phyloP scores from a whole-genome alignment of 2,329 filamentous ascomycete genomes.

The Sclerotinia borealis region DNA sequence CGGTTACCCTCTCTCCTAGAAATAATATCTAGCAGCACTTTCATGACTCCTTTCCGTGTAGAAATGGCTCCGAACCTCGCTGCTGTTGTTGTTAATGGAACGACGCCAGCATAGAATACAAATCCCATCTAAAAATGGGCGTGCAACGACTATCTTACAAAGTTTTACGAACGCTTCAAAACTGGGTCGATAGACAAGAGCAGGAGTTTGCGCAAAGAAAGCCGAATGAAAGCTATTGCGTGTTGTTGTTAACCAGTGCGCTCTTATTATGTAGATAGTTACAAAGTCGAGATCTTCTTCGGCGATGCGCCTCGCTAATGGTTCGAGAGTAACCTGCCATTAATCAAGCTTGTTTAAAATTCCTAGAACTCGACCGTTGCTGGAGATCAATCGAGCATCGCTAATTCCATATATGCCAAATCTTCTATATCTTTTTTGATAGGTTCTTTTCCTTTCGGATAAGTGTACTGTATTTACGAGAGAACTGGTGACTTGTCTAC shows the following conservation, averaged over 20 bases:
- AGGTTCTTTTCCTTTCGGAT: not conserved
- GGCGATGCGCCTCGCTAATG: not conserved
- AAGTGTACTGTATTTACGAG: not conserved
- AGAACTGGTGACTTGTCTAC: not conserved
- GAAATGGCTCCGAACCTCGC: not conserved
- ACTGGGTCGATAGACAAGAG: not conserved
- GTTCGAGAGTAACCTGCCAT: conserved; percentile 5
- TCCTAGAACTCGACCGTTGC: not conserved
- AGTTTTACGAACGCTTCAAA: not conserved
- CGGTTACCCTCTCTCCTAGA: conserved; percentile 9
- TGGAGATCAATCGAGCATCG: not conserved
- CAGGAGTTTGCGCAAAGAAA: not conserved
- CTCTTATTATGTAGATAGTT: not conserved
- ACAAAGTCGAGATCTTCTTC: not conserved
- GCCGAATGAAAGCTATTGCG: conserved; percentile 1
- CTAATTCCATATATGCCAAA: conserved; percentile 3
- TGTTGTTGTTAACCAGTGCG: not conserved
- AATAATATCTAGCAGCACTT: conserved; percentile 4
- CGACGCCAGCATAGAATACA: conserved; percentile 3
- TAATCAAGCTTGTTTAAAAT: not conserved
- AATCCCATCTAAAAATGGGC: conserved; percentile 2
- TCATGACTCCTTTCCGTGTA: not conserved
- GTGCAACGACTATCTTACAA: not conserved
- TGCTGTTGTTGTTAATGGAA: not conserved
- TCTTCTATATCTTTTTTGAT: not conserved